phyloP scores from a whole-genome alignment of 768 basidiomycete genomes.

The Termitomyces sp. region DNA sequence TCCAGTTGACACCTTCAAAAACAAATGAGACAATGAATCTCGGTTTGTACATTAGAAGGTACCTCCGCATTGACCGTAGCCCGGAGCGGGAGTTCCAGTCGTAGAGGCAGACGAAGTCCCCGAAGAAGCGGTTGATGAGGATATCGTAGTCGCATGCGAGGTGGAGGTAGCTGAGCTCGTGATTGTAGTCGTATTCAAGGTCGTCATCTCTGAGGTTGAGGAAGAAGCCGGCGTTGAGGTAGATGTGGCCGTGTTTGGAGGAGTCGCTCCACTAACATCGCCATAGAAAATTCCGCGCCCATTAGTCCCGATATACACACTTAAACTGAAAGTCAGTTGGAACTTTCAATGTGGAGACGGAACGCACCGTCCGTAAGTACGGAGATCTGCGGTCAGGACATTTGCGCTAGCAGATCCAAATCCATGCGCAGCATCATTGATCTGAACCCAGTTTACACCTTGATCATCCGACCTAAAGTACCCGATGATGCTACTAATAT shows the following conservation, averaged over 20 bases:
- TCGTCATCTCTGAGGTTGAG: constrained; percentile 14
- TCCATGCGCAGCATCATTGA: constrained; percentile 53
- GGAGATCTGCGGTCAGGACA: constrained; percentile 44
- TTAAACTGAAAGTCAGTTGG: constrained; percentile 12
- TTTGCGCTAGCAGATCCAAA: constrained; percentile 48
- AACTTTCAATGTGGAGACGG: neutral
- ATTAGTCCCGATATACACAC: constrained; percentile 58
- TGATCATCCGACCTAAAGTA: constrained; percentile 54
- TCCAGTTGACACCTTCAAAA: constrained; percentile 27
- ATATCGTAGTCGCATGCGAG: constrained; percentile 14
- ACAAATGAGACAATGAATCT: neutral
- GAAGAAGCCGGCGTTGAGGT: constrained; percentile 16
- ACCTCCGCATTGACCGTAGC: constrained; percentile 42
- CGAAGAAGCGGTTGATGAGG: constrained; percentile 15
- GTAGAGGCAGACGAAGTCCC: constrained; percentile 22
- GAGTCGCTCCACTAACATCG: constrained; percentile 27
- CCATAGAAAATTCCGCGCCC: constrained; percentile 56
- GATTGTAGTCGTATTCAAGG: constrained; percentile 12
- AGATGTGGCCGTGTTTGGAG: constrained; percentile 21
- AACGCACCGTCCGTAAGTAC: constrained; percentile 46
- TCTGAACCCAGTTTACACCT: constrained; percentile 53
- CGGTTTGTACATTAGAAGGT: neutral
- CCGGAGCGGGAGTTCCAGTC: constrained; percentile 21
- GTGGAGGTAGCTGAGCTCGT: constrained; percentile 17
- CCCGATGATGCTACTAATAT: constrained; percentile 43